Conservation (phyloP, 306 rosid genomes). For the Betula pendula region DNA sequence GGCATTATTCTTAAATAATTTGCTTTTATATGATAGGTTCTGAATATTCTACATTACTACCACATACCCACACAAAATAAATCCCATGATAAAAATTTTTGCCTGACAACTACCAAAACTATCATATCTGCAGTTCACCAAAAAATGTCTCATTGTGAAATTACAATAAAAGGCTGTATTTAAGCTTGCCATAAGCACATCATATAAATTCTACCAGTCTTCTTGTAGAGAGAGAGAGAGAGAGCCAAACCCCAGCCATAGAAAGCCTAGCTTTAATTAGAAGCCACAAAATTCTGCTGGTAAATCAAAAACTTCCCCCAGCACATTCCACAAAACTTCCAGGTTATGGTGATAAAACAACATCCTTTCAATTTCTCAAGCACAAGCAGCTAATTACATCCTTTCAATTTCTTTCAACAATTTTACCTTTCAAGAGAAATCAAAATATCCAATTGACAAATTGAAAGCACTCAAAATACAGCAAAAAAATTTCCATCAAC, state of each 20-base stretch:
- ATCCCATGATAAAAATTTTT: background rate
- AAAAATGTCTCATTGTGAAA: background rate
- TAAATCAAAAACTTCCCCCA: background rate
- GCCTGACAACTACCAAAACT: background rate
- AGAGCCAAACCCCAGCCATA: too few species aligned
- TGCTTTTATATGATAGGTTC: background rate
- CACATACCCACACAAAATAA: background rate
- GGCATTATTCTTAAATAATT: background rate
- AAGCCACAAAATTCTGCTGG: background rate
- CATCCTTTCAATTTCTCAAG: background rate
- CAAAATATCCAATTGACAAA: background rate
- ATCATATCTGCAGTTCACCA: background rate
- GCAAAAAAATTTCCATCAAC: background rate
- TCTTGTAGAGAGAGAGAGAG: background rate
- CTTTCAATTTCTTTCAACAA: background rate
- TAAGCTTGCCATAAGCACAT: background rate
- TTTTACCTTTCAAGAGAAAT: background rate
- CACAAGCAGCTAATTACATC: background rate
- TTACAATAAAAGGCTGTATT: background rate
- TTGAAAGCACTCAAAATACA: background rate
- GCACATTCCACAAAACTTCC: background rate
- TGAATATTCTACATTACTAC: background rate
- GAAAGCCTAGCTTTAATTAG: background rate
- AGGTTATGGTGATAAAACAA: background rate
- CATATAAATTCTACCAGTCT: background rate